These are phyloP conservation scores for Eucalyptus marginata DNA, from an alignment of 345 rosid species.

Conservation along the genomic window DNA sequence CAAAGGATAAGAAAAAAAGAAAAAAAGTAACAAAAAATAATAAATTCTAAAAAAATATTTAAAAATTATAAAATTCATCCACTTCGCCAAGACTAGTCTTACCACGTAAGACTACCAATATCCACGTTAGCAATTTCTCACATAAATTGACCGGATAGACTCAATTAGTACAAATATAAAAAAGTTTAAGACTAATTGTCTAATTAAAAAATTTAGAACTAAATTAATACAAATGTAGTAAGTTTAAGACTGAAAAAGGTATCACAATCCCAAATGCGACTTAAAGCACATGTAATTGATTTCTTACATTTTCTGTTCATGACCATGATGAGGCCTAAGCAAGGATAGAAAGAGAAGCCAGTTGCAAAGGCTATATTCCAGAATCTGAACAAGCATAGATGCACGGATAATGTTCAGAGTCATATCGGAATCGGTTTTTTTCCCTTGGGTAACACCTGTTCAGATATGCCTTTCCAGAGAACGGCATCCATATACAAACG, in stretches of 20 bases:
- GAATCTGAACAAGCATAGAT: neutral
- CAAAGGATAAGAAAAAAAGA: no score
- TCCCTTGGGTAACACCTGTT: neutral
- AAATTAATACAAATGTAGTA: no score
- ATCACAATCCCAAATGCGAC: neutral
- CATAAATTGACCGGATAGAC: accelerated
- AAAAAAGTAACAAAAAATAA: no score
- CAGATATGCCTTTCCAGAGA: neutral
- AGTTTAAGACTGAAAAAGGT: no score
- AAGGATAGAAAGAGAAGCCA: neutral
- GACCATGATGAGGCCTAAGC: neutral
- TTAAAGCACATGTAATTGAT: neutral
- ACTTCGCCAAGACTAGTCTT: no score
- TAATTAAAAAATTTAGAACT: accelerated
- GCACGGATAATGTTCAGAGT: neutral
- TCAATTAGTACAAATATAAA: no score
- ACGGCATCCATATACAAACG: neutral
- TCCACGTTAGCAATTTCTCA: no score
- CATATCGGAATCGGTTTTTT: neutral
- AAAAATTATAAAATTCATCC: no score
- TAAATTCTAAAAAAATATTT: no score
- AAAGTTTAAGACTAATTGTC: accelerated
- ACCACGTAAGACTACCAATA: accelerated
- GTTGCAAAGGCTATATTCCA: neutral
- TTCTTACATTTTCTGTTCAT: neutral